Base-by-base conservation (phyloP, 192 early-diverging fungal genomes). In the Funneliformis geosporum region DNA sequence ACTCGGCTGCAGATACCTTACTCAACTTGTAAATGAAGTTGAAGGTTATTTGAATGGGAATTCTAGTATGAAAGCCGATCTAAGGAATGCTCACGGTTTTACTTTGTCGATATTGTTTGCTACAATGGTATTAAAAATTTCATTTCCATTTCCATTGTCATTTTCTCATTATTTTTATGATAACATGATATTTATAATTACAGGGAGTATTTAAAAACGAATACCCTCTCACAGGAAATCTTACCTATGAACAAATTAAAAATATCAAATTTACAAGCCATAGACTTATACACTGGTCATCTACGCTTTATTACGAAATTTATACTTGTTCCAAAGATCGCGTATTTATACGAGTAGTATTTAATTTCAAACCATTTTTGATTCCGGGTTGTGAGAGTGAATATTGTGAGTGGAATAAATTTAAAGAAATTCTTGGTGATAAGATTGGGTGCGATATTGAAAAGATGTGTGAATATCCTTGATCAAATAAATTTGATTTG, bases 241-340 rank as follows among this genome's bases (percentile, higher is more conserved):
- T 69, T 2, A 38, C 67, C 18, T 39, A n/a, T 69, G 38, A 69
- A 69, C 28, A 69, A 69, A 69, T 69, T 16, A 42, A 69, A 69
- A 40, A 39, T 2, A 1, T 69, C 12, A 69, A 21, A 16, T 69
- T 9, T 40, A 69, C 38, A 69, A 16, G 9, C 16, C 21, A n/a
- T 39, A 21, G 0, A 69, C 6, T 16, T 40, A 14, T 39, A 69
- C 16, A 38, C 40, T 69, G 39, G 39, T 69, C 67, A n/a, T 42
- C 67, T 69, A 69, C 67, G 33, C 5, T 40, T 8, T 69, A 69
- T 40, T 69, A 42, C 9, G 67, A 69, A 69, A 69, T 69, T 69
- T 69, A 69, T 69, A 42, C 18, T 42, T n/a, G 39, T 43, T 39
- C 67, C 5, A 14, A n/a, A 8, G 8, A 69, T 42, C 33, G 40